Evolutionary conservation across 2,329 filamentous ascomycete species (phyloP).

Genomic region (Neopestalotiopsis sp.): DNA sequence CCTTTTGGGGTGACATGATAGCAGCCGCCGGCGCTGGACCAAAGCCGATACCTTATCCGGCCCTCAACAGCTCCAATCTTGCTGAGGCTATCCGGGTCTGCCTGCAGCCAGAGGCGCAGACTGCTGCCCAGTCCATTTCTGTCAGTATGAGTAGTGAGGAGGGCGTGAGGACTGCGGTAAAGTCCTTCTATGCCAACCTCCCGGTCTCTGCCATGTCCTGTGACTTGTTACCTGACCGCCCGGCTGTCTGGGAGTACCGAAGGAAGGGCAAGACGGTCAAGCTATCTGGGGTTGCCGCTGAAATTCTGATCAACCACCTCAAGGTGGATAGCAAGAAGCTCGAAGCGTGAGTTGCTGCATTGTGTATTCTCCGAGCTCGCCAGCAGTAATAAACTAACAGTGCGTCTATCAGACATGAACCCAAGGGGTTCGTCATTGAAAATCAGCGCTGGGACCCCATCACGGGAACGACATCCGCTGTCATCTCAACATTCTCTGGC

Average conservation of each 20-base stretch:
- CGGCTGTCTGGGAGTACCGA: neutral
- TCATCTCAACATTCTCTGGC: conserved; percentile 18
- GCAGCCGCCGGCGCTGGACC: conserved; percentile 45
- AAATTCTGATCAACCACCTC: neutral
- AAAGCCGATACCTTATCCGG: conserved; percentile 39
- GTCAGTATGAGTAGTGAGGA: conserved; percentile 40
- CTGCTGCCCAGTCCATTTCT: conserved; percentile 39
- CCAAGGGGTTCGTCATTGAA: conserved; percentile 38
- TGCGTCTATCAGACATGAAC: conserved; percentile 44
- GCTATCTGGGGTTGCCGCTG: neutral
- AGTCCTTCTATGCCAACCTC: neutral
- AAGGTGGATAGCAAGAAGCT: neutral
- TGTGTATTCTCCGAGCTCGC: neutral
- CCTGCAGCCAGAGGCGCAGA: conserved; percentile 34
- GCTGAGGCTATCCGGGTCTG: conserved; percentile 40
- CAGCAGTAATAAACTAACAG: neutral
- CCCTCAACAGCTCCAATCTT: conserved; percentile 38
- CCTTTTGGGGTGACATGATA: conserved; percentile 49
- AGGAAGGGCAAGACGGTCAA: neutral
- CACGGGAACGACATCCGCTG: conserved; percentile 30
- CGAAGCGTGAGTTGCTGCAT: conserved; percentile 23
- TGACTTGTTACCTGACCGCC: neutral
- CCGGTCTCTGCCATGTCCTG: neutral
- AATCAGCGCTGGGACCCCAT: conserved; percentile 41
- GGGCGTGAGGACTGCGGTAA: neutral